Base-by-base conservation (phyloP, 1,284 basidiomycete genomes). In the Caloboletus firmus region DNA sequence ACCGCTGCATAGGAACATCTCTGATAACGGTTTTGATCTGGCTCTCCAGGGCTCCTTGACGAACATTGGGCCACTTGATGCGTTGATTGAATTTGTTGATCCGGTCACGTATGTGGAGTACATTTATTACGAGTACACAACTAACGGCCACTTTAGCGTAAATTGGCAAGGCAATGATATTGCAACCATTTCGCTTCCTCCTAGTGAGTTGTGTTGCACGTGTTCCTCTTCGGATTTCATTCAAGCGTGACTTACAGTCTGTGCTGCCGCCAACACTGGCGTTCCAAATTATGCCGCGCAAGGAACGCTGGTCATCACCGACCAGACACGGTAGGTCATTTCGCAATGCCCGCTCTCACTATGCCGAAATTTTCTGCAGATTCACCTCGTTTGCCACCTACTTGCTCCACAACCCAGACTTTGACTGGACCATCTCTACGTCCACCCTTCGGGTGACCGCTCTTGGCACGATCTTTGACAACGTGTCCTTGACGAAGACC, bases 351-450 rank as follows among this genome's bases (percentile, higher is more conserved):
- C 12, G n/a, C 1, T 3, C 12, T 41, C 22, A 40, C 24, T 8
- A 26, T 18, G 37, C 7, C 31, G 26, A 30, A 26, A 12, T 28
- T 45, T 17, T 45, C 49, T 24, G 36, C 35, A 82, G 81, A 52
- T 92, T 91, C 66, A 86, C 87, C 1, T 71, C 76, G 13, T 91
- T 89, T 65, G 80, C 89, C 2, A 83, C 77, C 2, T 85, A 78
- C 70, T 69, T 91, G 55, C 72, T 91, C 40, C 85, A 89, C 63
- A 84, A 84, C 56, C 77, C 79, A 12, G 74, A 69, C 51, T 91
- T 91, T 64, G 78, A 79, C 10, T 91, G 89, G 89, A 85, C 78
- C 3, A 84, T 92, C 45, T 83, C 82, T 17, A 86, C 87, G 0
- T 59, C 77, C 36, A 80, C 75, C 35, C 76, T 91, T 45, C 79